Evolutionary conservation across 768 basidiomycete species (phyloP).

Genomic region (Phaeotremella skinneri): DNA sequence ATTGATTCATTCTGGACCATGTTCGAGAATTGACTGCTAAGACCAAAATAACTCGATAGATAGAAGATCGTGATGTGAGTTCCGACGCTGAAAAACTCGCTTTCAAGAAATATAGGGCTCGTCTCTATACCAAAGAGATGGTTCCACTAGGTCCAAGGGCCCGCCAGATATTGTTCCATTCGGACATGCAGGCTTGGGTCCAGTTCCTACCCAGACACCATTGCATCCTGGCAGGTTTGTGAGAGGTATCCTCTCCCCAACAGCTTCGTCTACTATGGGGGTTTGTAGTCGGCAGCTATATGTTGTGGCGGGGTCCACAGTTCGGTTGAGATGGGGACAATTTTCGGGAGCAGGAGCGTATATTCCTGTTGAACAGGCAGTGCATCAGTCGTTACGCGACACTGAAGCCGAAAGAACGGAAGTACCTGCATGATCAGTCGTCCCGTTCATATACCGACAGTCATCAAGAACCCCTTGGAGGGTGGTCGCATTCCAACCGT

Average conservation of each 20-base stretch:
- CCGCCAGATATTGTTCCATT: slow-evolving; percentile 20
- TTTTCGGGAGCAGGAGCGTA: slow-evolving; percentile 16
- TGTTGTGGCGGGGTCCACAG: slow-evolving; percentile 14
- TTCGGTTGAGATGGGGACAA: slow-evolving; percentile 21
- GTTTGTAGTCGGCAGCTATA: slow-evolving; percentile 18
- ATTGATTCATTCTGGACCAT: slow-evolving; percentile 2
- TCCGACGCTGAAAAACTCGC: not conserved
- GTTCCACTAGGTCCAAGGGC: slow-evolving; percentile 10
- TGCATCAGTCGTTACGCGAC: slow-evolving; percentile 4
- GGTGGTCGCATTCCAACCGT: slow-evolving; percentile 21
- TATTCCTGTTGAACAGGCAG: not conserved
- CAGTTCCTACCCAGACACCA: slow-evolving; percentile 24
- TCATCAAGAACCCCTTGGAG: slow-evolving; percentile 24
- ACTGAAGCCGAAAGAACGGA: not conserved
- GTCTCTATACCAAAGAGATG: slow-evolving; percentile 16
- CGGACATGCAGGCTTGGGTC: slow-evolving; percentile 25
- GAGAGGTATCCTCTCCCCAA: slow-evolving; percentile 20
- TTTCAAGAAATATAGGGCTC: slow-evolving; percentile 22
- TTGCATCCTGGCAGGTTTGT: slow-evolving; percentile 28
- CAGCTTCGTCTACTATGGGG: slow-evolving; percentile 23
- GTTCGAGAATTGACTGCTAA: not conserved
- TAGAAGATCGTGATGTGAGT: not conserved
- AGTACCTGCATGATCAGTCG: slow-evolving; percentile 9
- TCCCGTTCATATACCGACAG: slow-evolving; percentile 30
- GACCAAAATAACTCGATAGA: not conserved